Evolutionary conservation across 805 yeast species (phyloP).

Genomic region (Debaryomyces tyrocola): DNA sequence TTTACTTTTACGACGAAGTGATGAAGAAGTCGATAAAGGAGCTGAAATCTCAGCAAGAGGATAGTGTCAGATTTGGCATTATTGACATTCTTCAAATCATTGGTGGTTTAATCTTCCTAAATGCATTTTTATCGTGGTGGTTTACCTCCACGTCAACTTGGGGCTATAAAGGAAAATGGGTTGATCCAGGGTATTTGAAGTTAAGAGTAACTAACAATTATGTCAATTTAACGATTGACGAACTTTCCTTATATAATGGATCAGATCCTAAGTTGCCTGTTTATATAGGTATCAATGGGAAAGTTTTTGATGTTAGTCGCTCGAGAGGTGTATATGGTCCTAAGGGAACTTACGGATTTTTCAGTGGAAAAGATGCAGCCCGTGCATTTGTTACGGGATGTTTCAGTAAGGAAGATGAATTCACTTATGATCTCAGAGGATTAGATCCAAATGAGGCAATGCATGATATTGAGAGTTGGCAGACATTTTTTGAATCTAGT

Average conservation of each 20-base stretch:
- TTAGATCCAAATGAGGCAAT: constrained; percentile 43
- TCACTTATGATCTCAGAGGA: constrained; percentile 67
- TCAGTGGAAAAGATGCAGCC: constrained; percentile 68
- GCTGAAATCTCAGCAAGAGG: not conserved
- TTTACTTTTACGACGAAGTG: not conserved
- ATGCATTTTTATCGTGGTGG: constrained; percentile 53
- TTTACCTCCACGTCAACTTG: constrained; percentile 59
- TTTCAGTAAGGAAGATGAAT: constrained; percentile 51
- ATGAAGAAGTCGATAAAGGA: constrained; percentile 3
- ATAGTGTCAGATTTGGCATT: constrained; percentile 19
- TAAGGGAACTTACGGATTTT: constrained; percentile 51
- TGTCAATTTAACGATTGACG: constrained; percentile 39
- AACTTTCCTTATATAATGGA: constrained; percentile 55
- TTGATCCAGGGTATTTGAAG: constrained; percentile 42
- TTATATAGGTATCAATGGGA: constrained; percentile 58
- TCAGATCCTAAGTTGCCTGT: constrained; percentile 48
- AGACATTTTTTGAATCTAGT: constrained; percentile 44
- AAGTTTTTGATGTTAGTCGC: constrained; percentile 62
- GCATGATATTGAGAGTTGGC: constrained; percentile 51
- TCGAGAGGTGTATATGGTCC: constrained; percentile 57
- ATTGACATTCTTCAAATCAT: constrained; percentile 45
- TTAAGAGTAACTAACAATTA: constrained; percentile 16
- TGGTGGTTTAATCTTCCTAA: constrained; percentile 47
- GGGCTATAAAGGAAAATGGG: constrained; percentile 58
- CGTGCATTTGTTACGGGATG: constrained; percentile 74